phyloP scores from a whole-genome alignment of 2,329 filamentous ascomycete species.

The Trichoderma sp. region DNA sequence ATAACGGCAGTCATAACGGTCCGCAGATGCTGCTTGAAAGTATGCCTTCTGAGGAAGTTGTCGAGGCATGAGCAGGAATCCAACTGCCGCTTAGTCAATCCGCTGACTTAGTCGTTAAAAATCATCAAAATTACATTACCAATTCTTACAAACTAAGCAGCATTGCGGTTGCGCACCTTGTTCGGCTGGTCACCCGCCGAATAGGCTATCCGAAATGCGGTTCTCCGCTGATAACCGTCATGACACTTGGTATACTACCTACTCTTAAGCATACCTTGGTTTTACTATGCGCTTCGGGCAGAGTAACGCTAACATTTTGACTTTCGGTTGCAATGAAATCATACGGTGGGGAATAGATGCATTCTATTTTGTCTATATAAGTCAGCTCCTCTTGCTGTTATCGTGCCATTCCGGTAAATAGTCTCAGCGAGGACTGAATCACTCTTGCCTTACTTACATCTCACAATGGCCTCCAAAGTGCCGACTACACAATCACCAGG shows the following conservation, averaged over 20 bases:
- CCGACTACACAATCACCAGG: not conserved
- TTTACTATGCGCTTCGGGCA: not conserved
- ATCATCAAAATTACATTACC: not conserved
- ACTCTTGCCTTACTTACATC: not conserved
- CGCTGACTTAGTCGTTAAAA: not conserved
- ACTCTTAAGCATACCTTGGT: not conserved
- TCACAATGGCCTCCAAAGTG: not conserved
- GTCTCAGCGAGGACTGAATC: no score
- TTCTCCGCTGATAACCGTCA: not conserved
- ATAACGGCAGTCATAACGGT: not conserved
- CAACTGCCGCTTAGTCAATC: not conserved
- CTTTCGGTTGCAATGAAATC: not conserved
- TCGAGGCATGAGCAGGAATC: not conserved
- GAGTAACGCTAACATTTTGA: not conserved
- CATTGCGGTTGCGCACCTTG: not conserved
- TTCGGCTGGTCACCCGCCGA: not conserved
- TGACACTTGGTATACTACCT: not conserved
- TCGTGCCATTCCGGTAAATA: not conserved
- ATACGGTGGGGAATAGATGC: not conserved
- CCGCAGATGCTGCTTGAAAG: not conserved
- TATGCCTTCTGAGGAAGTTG: not conserved
- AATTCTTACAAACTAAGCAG: not conserved
- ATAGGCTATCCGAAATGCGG: not conserved
- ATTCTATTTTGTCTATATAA: not conserved
- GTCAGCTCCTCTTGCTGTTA: not conserved